Evolutionary conservation across 148 eudicot species (phyloP).

Genomic region (Chenopodium berlandieri): DNA sequence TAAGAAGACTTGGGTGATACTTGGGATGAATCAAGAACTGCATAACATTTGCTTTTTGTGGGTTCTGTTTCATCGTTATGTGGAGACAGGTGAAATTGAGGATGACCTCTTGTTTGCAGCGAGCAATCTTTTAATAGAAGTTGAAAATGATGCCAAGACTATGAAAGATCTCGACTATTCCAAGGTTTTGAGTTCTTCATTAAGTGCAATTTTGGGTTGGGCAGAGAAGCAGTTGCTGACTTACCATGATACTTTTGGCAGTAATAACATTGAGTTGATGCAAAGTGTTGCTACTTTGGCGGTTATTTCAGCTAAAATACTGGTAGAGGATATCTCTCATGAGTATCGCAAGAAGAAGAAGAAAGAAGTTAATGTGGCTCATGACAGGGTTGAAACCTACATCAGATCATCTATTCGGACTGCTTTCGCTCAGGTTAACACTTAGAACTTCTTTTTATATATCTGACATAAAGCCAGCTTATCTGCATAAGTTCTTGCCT

Average conservation of each 20-base stretch:
- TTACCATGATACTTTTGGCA: constrained; percentile 71
- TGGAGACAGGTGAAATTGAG: constrained; percentile 66
- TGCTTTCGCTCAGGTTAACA: constrained; percentile 64
- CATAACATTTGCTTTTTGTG: constrained; percentile 85
- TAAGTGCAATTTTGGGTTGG: constrained; percentile 67
- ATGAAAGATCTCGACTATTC: constrained; percentile 49
- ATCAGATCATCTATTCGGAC: constrained; percentile 73
- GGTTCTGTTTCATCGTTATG: constrained; percentile 69
- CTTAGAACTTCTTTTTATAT: neutral
- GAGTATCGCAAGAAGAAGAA: constrained; percentile 57
- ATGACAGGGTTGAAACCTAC: constrained; percentile 66
- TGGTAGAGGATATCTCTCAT: constrained; percentile 58
- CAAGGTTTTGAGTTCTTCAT: constrained; percentile 50
- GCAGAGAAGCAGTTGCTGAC: constrained; percentile 66
- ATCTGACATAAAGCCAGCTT: neutral
- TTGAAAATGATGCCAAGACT: constrained; percentile 64
- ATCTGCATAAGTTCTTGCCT: neutral
- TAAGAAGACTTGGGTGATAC: constrained; percentile 85
- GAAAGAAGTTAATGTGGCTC: constrained; percentile 58
- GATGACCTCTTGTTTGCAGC: constrained; percentile 78
- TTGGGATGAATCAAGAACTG: constrained; percentile 68
- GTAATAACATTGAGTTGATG: constrained; percentile 61
- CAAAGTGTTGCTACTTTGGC: constrained; percentile 64
- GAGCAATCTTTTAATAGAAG: constrained; percentile 58
- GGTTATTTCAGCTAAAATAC: constrained; percentile 53